Evolutionary conservation across 495 filamentous ascomycete species (phyloP), one percentile per base, ranked within the genome.

Genomic region (Bacidia gigantensis): DNA sequence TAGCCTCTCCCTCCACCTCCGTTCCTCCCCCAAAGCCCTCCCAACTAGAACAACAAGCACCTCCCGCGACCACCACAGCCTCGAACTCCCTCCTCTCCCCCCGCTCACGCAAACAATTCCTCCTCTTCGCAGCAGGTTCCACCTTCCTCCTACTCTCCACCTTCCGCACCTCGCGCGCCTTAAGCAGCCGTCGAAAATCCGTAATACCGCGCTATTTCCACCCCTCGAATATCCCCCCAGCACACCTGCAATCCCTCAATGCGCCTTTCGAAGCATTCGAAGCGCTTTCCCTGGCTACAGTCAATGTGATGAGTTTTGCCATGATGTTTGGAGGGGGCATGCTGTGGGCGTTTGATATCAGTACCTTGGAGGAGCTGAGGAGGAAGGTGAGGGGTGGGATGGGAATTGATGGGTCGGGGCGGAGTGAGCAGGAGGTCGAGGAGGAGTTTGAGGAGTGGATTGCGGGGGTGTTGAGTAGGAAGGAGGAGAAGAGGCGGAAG

Each of bases 281-380:
- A 63, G 89, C 89, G 3, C 68, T 95, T 11, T 81, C 78, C 47
- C 64, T 94, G n/a, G 88, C 89, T 0, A 92, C 87, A 0, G 69
- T 94, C 52, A 90, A 92, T 58, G 81, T 87, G 2, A 22, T 81
- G 22, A 81, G 78, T 51, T 75, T 87, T 39, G 74, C 69, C 11
- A 80, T 92, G 65, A 79, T 86, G 76, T 60, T 66, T 12, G 69
- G 69, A 7, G 89, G 89, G 3, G 87, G 79, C 0, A 55, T 76
- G 25, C 60, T 82, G 24, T 92, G 77, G 73, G 79, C 76, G 0
- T 72, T 89, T 41, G 80, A 92, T 64, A 73, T 94, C 40, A 80
- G 81, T 50, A 70, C 67, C 10, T 22, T 90, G 42, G 81, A 84
- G 29, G 87, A 93, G 62, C 64, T 88, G 65, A 72, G 78, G 65